Conservation (phyloP, 2,329 filamentous ascomycete genomes). For the Xylaria sp. region DNA sequence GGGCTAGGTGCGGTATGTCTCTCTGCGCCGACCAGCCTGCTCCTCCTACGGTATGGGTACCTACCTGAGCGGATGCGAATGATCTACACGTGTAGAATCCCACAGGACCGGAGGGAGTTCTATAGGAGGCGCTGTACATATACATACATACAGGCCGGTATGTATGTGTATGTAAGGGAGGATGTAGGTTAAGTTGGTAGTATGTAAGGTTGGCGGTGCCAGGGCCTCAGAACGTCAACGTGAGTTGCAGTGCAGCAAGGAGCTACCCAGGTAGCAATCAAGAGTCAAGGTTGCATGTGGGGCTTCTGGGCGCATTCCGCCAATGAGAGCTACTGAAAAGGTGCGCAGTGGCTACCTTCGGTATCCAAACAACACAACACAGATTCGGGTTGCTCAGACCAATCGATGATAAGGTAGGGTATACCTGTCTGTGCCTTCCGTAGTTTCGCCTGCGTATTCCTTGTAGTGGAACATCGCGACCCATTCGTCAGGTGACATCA, state of each 20-base stretch:
- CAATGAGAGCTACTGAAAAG: neutral
- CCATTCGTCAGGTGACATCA: constrained; percentile 1
- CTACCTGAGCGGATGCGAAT: neutral
- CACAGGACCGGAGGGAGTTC: neutral
- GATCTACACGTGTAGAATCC: constrained; percentile 7
- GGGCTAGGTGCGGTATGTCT: neutral
- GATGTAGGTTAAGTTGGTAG: neutral
- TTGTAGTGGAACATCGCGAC: neutral
- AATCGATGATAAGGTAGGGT: neutral
- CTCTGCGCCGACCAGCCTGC: constrained; percentile 18
- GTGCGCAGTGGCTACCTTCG: neutral
- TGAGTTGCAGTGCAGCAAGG: constrained; percentile 20
- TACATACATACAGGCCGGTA: neutral
- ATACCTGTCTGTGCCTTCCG: too few species aligned
- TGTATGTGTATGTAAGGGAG: neutral
- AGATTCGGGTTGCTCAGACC: neutral
- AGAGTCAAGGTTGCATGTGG: neutral
- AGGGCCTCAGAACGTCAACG: constrained; percentile 13
- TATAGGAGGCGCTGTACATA: neutral
- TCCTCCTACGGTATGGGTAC: constrained; percentile 11
- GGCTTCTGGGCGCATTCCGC: neutral
- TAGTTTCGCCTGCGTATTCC: neutral
- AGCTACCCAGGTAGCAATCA: constrained; percentile 2
- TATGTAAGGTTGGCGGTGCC: neutral
- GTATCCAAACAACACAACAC: too few species aligned